Evolutionary conservation across 163 green algal species (phyloP).

Genomic region (Scenedesmus sp.): DNA sequence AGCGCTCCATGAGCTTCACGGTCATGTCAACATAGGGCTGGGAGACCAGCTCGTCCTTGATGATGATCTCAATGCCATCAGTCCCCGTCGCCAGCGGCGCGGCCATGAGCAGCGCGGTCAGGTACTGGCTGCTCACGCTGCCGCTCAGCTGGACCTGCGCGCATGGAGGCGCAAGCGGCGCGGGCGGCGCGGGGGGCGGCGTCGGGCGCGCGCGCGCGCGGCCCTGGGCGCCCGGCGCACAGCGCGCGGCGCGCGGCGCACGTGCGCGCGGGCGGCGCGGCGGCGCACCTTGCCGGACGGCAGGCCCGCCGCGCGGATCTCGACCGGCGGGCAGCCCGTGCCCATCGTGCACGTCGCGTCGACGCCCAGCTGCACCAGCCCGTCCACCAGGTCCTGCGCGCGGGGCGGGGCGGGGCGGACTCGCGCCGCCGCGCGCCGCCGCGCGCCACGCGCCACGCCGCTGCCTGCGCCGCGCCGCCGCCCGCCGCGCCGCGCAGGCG

Average conservation of each 20-base stretch:
- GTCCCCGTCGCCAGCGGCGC: constrained; percentile 82
- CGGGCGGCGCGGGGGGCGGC: too few relatives aligned
- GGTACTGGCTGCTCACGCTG: constrained; percentile 90
- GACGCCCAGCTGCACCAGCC: constrained; percentile 94
- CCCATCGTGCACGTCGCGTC: constrained; percentile 90
- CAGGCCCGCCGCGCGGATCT: constrained; percentile 83
- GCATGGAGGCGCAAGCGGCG: too few relatives aligned
- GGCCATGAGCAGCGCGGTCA: constrained; percentile 97
- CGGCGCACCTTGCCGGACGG: constrained; percentile 78
- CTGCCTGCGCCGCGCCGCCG: too few relatives aligned
- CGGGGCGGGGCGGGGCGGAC: too few relatives aligned
- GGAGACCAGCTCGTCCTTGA: constrained; percentile 92
- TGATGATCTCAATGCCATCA: constrained; percentile 82
- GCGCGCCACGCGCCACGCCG: too few relatives aligned
- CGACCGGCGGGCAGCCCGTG: constrained; percentile 94
- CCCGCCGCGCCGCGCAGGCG: too few relatives aligned
- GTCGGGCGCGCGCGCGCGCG: too few relatives aligned
- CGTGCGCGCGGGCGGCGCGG: too few relatives aligned
- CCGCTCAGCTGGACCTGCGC: constrained; percentile 83
- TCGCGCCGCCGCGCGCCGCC: too few relatives aligned
- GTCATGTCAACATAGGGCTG: constrained; percentile 99
- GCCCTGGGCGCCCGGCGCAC: too few relatives aligned
- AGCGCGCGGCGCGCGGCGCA: too few relatives aligned
- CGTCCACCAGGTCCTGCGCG: constrained; percentile 96
- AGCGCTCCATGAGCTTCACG: constrained; percentile 97